Base-by-base conservation (phyloP, 2,329 filamentous ascomycete genomes). In the Arthrobotrys musiformis region DNA sequence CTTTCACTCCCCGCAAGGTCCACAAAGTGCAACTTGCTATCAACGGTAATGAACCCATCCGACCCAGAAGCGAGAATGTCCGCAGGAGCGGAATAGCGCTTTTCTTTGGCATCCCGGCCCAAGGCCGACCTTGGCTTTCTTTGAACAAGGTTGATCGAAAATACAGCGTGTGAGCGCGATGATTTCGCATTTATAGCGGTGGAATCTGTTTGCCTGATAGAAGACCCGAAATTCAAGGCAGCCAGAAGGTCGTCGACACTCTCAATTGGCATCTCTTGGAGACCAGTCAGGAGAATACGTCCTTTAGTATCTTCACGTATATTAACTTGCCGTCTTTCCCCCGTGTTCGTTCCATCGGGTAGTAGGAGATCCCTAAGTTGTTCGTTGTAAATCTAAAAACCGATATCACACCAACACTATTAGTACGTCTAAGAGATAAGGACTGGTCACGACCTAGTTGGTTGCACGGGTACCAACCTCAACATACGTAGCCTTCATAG, bases 11-110 rank as follows among this genome's bases (percentile, higher is more conserved):
- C 95, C 62, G 95, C 95, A 83, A 99, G 86, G 89, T 99, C 95
- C 75, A 99, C 95, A 82, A 99, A 99, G 83, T 99, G 95, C 61
- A 99, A 88, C 84, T 99, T 99, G 89, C 95, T 99, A 84, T 99
- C 95, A 8, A 95, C 92, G 0, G 93, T 97, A 46, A 98, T 88
- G 84, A 89, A 89, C 40, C 83, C 80, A 35, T 90, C 89, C 17
- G 90, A 89, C 24, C 89, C 88, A 9, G 85, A 84, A 1, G 90
- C 89, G 86, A 95, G 89, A 42, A 91, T 89, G 82, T 98, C 95
- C 4, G 94, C 82, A 0, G 94, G 93, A 79, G 96, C 90, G 0
- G 95, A 98, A 80, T 92, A 89, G 77, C 94, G 91, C 85, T 96
- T 97, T 11, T 86, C 86, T 15, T 89, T 86, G 2, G 87, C 84